These are phyloP conservation scores for Curvularia eragrostidis DNA, from an alignment of 2,329 filamentous ascomycete genomes.

Conservation along the genomic window DNA sequence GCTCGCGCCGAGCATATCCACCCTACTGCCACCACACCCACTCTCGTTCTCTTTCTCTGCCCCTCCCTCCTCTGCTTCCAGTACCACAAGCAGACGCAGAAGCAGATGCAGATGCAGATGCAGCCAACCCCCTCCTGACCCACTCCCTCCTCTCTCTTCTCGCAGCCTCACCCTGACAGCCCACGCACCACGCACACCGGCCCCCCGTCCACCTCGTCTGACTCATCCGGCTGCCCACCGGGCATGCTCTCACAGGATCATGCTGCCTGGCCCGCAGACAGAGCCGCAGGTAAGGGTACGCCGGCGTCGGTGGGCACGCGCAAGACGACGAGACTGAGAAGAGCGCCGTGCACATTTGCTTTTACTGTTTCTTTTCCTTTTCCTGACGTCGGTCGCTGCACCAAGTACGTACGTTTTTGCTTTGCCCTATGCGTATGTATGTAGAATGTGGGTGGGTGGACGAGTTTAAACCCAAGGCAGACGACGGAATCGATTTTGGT, in stretches of 20 bases:
- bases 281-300: slow-evolving; percentile 26
- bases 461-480: no score
- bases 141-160: slow-evolving; percentile 20
- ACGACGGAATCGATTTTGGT: no score
- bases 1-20: no score
- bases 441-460: no score
- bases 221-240: slow-evolving; percentile 19
- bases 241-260: slow-evolving; percentile 23
- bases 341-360: slow-evolving; percentile 38
- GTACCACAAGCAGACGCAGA: not conserved
- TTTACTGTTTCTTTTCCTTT: no score
- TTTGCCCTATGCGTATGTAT: no score
- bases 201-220: slow-evolving; percentile 8
- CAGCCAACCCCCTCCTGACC: slow-evolving; percentile 1
- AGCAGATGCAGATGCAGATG: not conserved
- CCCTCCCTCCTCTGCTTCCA: not conserved
- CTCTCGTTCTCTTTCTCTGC: not conserved
- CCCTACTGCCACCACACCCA: not conserved
- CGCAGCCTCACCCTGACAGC: slow-evolving; percentile 12
- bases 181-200: slow-evolving; percentile 33
- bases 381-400: no score
- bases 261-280: slow-evolving; percentile 16
- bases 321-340: slow-evolving; percentile 30
- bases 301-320: slow-evolving; percentile 33
- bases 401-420: no score